Evolutionary conservation across 2,329 filamentous ascomycete species (phyloP), one percentile per base, ranked within the genome.

Genomic region (Gaeumannomyces tritici): DNA sequence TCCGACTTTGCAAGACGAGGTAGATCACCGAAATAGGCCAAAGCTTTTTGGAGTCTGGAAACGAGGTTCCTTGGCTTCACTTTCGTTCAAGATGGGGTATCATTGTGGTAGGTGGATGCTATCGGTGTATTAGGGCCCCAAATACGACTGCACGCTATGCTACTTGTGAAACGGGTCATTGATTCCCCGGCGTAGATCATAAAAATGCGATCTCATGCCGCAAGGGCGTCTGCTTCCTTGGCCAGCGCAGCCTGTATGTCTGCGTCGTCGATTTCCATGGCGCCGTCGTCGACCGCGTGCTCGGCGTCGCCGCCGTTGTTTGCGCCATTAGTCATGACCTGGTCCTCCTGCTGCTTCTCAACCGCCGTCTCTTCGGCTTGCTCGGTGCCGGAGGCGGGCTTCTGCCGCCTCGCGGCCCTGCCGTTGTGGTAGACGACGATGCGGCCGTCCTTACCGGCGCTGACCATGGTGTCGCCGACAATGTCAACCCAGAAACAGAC

Each of bases 401-500:
- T 56, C 55, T 47, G 54, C 8, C 59, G 57, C 15, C 60, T 63
- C 55, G 67, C 21, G 5, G 42, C 42, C 18, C 18, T n/a, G 18
- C 18, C 68, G 65, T 74, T 73, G 26, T 75, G 74, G 67, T 80
- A 84, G 15, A 86, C 76, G 56, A 77, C 76, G 55, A 86, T 77
- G 35, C 74, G 75, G 62, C 78, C 74, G 65, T 86, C 83, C 71
- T 84, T 78, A 1, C 83, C 83, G 13, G 79, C 80, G 65, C 80
- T 85, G 29, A 80, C 83, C 80, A 86, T 81, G 18, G 78, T 80
- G 62, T 80, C 77, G 24, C 80, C 80, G 65, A 81, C 73, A 4
- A 84, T 79, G 65, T 89, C 85, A 29, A 88, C 85, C 83, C 85
- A 88, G 70, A 87, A 87, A 65, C 85, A 86, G 31, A 87, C 83